A percentile compares a stretch with the other conserved stretches of the same genome.
phyloP scores from a whole-genome alignment of 2,329 filamentous ascomycete species.

The Botrytis squamosa region DNA sequence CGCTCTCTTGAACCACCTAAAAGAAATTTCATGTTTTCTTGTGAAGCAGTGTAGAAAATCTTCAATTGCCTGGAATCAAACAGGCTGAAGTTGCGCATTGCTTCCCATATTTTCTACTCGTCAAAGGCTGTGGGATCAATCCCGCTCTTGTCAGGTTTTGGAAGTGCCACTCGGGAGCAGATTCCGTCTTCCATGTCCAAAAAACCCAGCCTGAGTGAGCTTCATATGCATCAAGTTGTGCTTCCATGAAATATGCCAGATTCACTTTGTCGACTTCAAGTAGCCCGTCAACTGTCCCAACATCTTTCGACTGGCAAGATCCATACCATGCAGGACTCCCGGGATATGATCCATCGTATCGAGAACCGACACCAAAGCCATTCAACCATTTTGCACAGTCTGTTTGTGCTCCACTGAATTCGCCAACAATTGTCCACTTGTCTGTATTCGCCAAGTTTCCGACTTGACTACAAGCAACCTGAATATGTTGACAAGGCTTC shows the following conservation, averaged over 20 bases:
- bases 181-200: conserved; percentile 46
- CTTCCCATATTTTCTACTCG: conserved; percentile 32
- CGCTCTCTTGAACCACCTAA: neutral
- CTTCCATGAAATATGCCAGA: conserved; percentile 45
- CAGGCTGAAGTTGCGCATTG: conserved; percentile 36
- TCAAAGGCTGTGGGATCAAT: conserved; percentile 43
- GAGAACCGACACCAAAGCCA: conserved; percentile 59
- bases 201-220: conserved; percentile 43
- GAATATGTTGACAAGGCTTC: conserved; percentile 43
- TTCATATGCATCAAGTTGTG: conserved; percentile 46
- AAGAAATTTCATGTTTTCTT: neutral
- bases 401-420: conserved; percentile 46
- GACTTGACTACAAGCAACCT: conserved; percentile 43
- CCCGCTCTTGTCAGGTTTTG: conserved; percentile 43
- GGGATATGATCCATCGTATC: conserved; percentile 45
- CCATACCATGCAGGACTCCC: conserved; percentile 39
- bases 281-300: conserved; percentile 46
- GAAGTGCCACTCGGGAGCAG: conserved; percentile 45
- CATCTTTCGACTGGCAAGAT: conserved; percentile 45
- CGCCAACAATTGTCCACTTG: conserved; percentile 43
- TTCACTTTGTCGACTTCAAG: conserved; percentile 41
- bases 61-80: conserved; percentile 34
- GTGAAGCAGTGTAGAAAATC: neutral
- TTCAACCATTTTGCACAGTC: conserved; percentile 50
- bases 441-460: conserved; percentile 38